These are phyloP conservation scores for Fusarium sp. DNA, from an alignment of 2,329 filamentous ascomycete genomes.

Conservation along the genomic window DNA sequence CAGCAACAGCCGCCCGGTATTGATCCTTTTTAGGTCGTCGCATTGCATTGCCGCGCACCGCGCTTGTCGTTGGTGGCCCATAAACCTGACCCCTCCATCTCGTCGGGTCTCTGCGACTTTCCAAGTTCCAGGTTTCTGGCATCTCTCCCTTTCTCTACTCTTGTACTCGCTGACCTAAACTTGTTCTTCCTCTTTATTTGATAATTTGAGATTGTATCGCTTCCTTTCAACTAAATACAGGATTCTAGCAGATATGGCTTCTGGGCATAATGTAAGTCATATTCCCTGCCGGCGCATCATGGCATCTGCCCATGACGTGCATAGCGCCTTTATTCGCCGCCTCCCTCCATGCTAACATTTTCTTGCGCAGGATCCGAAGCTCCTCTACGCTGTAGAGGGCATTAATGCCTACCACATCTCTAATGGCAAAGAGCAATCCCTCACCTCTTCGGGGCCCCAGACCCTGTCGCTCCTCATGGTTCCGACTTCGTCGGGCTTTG, in stretches of 20 bases:
- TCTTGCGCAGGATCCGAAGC: constrained; percentile 70
- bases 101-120: constrained; percentile 30
- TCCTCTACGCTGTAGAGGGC: constrained; percentile 82
- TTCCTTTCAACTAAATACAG: not conserved
- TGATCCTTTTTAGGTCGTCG: not conserved
- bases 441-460: constrained; percentile 89
- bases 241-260: constrained; percentile 48
- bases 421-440: constrained; percentile 85
- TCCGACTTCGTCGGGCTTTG: constrained; percentile 84
- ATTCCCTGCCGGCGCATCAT: constrained; percentile 27
- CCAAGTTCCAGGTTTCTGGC: constrained; percentile 39
- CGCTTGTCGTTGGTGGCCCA: constrained; percentile 41
- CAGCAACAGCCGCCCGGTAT: constrained; percentile 29
- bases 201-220: not conserved
- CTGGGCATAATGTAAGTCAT: constrained; percentile 52
- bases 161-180: constrained; percentile 24
- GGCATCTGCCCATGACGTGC: constrained; percentile 27
- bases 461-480: constrained; percentile 97
- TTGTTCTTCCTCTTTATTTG: constrained; percentile 4
- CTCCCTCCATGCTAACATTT: constrained; percentile 27
- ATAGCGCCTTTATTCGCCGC: constrained; percentile 1
- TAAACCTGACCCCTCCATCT: constrained; percentile 43
- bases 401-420: constrained; percentile 93
- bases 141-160: constrained; percentile 21
- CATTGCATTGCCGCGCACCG: constrained; percentile 39